Base-by-base conservation (phyloP, 176 grass and related monocot species). In the Areca catechu region DNA sequence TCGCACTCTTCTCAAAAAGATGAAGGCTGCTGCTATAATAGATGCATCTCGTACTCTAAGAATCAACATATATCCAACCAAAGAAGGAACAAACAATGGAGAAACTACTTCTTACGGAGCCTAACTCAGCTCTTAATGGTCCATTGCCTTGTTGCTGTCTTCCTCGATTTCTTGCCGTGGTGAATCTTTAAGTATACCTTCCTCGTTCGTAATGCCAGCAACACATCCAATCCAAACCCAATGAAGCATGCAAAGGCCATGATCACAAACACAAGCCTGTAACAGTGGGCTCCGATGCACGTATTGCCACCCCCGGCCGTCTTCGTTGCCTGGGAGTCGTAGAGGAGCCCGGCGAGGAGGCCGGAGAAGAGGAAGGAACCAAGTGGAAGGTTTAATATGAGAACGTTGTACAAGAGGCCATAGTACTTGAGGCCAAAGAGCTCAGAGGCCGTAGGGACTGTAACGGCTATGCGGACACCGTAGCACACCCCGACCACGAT, bases 291-390 rank as follows among this genome's bases (percentile, higher is more conserved):
- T 0, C 93, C 93, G 16, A 85, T 63, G 58, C 93, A 98, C 61
- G 84, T 88, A 78, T 98, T 98, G 47, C 81, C 87, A 2, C 93
- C 93, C 22, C 79, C 87, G 2, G 81, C 74, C 48, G 80, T 73
- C 62, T 66, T 49, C n/a, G 84, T 92, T 54, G 93, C 93, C 62
- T 98, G 72, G 0, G 93, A 73, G 51, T 98, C 93, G 54, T 98
- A 98, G 21, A 98, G 81, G 50, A 98, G 78, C 0, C 93, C 93
- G 0, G 93, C 93, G 5, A 98, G 83, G 10, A 98, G 87, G 57
- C 93, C 93, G 3, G 93, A 98, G 83, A 98, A 98, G 74, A 98
- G 83, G 73, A 98, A 92, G 20, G 93, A 98, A 4, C 93, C 93
- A 0, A 98, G 86, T 1, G 93, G 87, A 24, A 98, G 81, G 69